Evolutionary conservation across 805 yeast species (phyloP).

Genomic region (Candida maesae): DNA sequence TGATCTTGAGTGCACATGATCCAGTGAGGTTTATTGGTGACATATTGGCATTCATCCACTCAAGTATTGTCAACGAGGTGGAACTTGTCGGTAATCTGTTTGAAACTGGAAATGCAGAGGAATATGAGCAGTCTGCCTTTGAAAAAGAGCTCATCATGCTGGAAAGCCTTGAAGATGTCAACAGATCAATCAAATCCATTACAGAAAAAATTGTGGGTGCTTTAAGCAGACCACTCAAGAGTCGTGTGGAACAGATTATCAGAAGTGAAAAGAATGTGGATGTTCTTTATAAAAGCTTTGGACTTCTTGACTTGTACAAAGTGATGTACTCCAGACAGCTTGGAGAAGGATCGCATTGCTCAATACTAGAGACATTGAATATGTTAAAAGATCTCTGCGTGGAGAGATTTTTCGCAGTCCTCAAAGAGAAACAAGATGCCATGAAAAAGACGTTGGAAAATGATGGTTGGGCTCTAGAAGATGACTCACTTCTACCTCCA

Average conservation of each 20-base stretch:
- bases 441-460: conserved; percentile 23
- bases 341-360: conserved; percentile 16
- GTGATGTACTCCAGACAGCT: conserved; percentile 51
- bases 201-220: conserved; percentile 49
- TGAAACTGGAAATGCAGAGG: conserved; percentile 31
- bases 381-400: conserved; percentile 32
- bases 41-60: conserved; percentile 81
- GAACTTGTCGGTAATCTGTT: conserved; percentile 70
- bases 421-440: conserved; percentile 34
- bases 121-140: conserved; percentile 28
- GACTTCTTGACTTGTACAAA: conserved; percentile 62
- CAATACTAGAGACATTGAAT: conserved; percentile 27
- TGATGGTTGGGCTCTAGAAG: conserved; percentile 31
- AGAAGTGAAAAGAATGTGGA: conserved; percentile 59
- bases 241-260: conserved; percentile 64
- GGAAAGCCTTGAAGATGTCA: conserved; percentile 18
- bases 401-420: conserved; percentile 37
- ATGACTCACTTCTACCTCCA: conserved; percentile 69
- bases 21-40: conserved; percentile 83
- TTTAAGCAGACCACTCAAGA: conserved; percentile 55
- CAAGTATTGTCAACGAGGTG: conserved; percentile 80
- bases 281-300: conserved; percentile 53
- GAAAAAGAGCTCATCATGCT: conserved; percentile 26
- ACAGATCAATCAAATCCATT: conserved; percentile 28
- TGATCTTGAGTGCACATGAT: conserved; percentile 69